Conservation (phyloP, 1,139 yeast species). For the Kodamaea anthophila region DNA sequence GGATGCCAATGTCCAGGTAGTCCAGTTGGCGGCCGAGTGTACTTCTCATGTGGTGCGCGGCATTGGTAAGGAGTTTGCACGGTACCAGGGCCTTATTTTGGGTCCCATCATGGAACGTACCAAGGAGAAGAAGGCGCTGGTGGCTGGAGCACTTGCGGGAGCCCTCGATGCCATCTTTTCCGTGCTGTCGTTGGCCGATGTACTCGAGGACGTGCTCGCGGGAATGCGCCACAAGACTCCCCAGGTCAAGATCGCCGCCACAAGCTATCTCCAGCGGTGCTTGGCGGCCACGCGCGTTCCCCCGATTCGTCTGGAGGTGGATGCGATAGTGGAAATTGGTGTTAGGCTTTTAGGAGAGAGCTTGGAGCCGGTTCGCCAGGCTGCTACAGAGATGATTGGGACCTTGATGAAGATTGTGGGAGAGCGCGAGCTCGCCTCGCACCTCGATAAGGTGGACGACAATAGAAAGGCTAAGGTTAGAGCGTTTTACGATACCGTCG, state of each 20-base stretch:
- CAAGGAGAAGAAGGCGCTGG: slow-evolving; percentile 81
- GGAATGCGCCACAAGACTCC: slow-evolving; percentile 78
- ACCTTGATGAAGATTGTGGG: slow-evolving; percentile 79
- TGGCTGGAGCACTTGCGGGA: slow-evolving; percentile 59
- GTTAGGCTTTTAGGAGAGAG: slow-evolving; percentile 70
- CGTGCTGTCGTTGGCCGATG: slow-evolving; percentile 46
- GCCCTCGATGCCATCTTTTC: slow-evolving; percentile 63
- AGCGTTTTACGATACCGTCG: slow-evolving; percentile 51
- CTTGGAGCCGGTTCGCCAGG: slow-evolving; percentile 77
- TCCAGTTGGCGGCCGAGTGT: slow-evolving; percentile 71
- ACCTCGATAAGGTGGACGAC: slow-evolving; percentile 68
- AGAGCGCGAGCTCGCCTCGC: slow-evolving; percentile 55
- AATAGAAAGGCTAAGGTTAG: slow-evolving; percentile 62
- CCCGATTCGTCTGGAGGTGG: slow-evolving; percentile 52
- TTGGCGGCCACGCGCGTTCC: slow-evolving; percentile 43
- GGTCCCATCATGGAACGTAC: slow-evolving; percentile 71
- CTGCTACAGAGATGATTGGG: slow-evolving; percentile 76
- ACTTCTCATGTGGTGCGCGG: slow-evolving; percentile 63
- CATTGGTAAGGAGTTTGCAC: slow-evolving; percentile 47
- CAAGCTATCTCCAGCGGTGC: slow-evolving; percentile 61
- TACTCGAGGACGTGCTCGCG: slow-evolving; percentile 55
- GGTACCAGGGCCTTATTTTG: slow-evolving; percentile 50
- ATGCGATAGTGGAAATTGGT: slow-evolving; percentile 48
- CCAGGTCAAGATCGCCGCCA: slow-evolving; percentile 66
- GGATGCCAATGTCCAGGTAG: slow-evolving; percentile 90